phyloP scores from a whole-genome alignment of 208 protist genomes.

The Crithidia acanthocephali region DNA sequence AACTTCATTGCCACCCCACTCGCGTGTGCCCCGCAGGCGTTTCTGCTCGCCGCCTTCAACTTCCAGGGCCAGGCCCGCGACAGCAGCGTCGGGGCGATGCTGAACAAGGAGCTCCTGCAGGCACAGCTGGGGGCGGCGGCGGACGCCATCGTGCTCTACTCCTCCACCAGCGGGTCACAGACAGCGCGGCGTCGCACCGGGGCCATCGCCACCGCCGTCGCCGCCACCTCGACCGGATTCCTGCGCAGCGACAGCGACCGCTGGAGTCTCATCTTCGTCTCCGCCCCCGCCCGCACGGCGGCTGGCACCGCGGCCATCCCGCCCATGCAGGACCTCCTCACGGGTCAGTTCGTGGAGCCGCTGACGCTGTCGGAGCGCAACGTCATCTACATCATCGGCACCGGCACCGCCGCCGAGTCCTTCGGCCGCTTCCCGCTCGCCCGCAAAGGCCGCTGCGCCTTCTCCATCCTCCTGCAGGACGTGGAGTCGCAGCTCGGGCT shows the following conservation, averaged over 20 bases:
- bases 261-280: slow-evolving; percentile 76
- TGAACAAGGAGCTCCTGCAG: slow-evolving; percentile 89
- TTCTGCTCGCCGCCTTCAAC: slow-evolving; percentile 78
- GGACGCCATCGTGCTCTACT: slow-evolving; percentile 43
- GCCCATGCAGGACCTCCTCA: slow-evolving; percentile 90
- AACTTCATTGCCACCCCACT: slow-evolving; percentile 76
- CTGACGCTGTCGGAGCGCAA: slow-evolving; percentile 70
- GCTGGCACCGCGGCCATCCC: slow-evolving; percentile 52
- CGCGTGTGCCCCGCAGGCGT: slow-evolving; percentile 67
- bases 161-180: slow-evolving; percentile 29
- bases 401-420: slow-evolving; percentile 70
- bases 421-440: slow-evolving; percentile 75
- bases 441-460: slow-evolving; percentile 74
- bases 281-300: slow-evolving; percentile 55
- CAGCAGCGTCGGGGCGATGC: slow-evolving; percentile 37
- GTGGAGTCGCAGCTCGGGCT: slow-evolving; percentile 84
- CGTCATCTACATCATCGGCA: slow-evolving; percentile 89
- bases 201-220: neutral
- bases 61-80: slow-evolving; percentile 47
- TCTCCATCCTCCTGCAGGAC: slow-evolving; percentile 87
- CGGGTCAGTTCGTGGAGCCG: slow-evolving; percentile 88
- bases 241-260: slow-evolving; percentile 28
- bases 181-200: slow-evolving; percentile 31
- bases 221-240: slow-evolving; percentile 15
- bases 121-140: slow-evolving; percentile 76